Conservation (phyloP, 2,329 filamentous ascomycete species). For the Fusarium paranaense region DNA sequence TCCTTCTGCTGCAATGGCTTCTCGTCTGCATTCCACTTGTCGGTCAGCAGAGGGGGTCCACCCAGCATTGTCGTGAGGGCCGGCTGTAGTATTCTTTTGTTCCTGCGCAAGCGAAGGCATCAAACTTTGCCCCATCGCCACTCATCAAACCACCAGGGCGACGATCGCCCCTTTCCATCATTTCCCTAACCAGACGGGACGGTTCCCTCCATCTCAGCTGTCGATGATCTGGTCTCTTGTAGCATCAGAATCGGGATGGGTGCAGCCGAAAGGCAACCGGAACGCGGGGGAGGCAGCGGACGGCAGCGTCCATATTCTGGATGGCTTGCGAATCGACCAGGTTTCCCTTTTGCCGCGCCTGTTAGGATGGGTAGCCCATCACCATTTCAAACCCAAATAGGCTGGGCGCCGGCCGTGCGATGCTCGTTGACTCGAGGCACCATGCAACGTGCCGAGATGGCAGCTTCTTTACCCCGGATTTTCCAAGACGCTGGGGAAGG, state of each 20-base stretch:
- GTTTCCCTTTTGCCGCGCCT: constrained; percentile 42
- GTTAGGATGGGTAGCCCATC: constrained; percentile 34
- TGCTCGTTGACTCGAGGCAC: constrained; percentile 2
- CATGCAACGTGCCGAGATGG: constrained; percentile 24
- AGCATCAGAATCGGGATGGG: constrained; percentile 30
- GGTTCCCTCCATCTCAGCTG: constrained; percentile 17
- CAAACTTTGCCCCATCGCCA: constrained; percentile 18
- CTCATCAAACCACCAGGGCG: constrained; percentile 17
- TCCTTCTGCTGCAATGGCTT: not conserved
- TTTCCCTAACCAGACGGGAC: constrained; percentile 19
- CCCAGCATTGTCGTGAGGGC: constrained; percentile 15
- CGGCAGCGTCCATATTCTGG: constrained; percentile 11
- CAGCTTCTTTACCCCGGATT: constrained; percentile 40
- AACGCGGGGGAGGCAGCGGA: constrained; percentile 29
- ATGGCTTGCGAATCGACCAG: constrained; percentile 32
- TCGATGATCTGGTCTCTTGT: constrained; percentile 33
- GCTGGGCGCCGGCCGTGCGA: constrained; percentile 23
- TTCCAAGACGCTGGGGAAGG: constrained; percentile 36
- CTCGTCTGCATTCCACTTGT: constrained; percentile 4
- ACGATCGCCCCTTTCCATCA: constrained; percentile 25
- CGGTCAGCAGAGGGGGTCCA: constrained; percentile 20
- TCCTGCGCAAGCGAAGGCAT: constrained; percentile 36
- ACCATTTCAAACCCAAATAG: constrained; percentile 35
- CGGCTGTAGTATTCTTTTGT: constrained; percentile 15
- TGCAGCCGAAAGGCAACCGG: constrained; percentile 33